Conservation (phyloP, 768 basidiomycete species). For the Russula abietina region DNA sequence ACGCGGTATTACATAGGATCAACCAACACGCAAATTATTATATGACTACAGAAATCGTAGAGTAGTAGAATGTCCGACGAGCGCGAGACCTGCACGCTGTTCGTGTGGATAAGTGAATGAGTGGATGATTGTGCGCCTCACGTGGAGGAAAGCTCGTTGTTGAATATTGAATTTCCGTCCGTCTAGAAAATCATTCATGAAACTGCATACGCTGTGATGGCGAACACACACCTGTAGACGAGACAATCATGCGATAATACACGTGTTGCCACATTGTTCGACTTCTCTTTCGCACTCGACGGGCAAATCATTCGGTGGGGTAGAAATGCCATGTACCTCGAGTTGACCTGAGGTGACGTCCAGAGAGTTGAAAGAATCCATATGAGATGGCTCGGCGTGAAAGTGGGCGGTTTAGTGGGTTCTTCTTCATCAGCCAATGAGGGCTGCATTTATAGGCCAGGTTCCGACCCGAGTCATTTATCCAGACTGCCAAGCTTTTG, state of each 20-base stretch:
- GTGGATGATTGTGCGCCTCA: not conserved
- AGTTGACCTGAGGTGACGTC: not conserved
- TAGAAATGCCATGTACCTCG: not conserved
- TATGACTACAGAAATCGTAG: no score
- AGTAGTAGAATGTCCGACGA: not conserved
- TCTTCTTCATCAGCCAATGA: not conserved
- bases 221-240: not conserved
- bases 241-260: conserved; percentile 8
- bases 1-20: not conserved
- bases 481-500: no score
- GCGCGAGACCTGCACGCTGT: conserved; percentile 3
- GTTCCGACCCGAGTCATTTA: not conserved
- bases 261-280: not conserved
- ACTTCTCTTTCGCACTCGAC: not conserved
- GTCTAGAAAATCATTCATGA: not conserved
- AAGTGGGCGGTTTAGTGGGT: not conserved
- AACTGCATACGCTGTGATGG: not conserved
- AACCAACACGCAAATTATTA: no score
- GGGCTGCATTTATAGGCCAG: not conserved
- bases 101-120: no score
- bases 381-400: not conserved
- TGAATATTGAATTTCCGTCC: not conserved
- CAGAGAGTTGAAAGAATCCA: not conserved
- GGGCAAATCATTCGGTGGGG: not conserved
- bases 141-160: not conserved